phyloP scores from a whole-genome alignment of 2,329 filamentous ascomycete genomes.

The Aspergillus latus region DNA sequence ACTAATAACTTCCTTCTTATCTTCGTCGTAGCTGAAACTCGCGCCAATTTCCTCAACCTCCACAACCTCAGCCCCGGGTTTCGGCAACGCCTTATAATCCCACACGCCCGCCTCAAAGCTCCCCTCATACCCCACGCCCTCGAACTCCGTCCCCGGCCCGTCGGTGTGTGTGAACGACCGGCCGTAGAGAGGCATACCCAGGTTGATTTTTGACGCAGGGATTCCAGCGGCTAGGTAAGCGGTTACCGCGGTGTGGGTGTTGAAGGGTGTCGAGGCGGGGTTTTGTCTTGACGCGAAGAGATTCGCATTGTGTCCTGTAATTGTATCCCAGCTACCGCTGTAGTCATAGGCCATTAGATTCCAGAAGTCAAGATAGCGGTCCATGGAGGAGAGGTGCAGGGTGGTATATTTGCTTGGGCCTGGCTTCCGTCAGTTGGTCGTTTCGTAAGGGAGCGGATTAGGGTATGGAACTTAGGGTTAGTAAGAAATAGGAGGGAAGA shows the following conservation, averaged over 20 bases:
- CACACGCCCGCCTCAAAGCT: slow-evolving; percentile 83
- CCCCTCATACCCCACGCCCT: slow-evolving; percentile 68
- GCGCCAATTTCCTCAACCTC: slow-evolving; percentile 63
- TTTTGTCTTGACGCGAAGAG: slow-evolving; percentile 61
- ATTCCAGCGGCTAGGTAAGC: slow-evolving; percentile 69
- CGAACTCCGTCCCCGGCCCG: slow-evolving; percentile 68
- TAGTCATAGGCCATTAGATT: slow-evolving; percentile 82
- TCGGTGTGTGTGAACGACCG: slow-evolving; percentile 78
- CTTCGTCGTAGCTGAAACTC: slow-evolving; percentile 70
- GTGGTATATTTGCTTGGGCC: slow-evolving; percentile 48
- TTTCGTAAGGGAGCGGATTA: background rate
- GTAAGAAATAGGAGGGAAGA: background rate
- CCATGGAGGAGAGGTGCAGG: slow-evolving; percentile 47
- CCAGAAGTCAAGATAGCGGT: slow-evolving; percentile 52
- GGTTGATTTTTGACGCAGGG: slow-evolving; percentile 68
- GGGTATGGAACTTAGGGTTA: background rate
- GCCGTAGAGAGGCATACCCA: slow-evolving; percentile 92
- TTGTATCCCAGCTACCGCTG: slow-evolving; percentile 73
- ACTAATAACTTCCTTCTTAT: slow-evolving; percentile 63
- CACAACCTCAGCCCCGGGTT: slow-evolving; percentile 61
- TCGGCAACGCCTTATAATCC: slow-evolving; percentile 84
- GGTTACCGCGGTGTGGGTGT: slow-evolving; percentile 67
- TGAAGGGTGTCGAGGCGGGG: slow-evolving; percentile 73
- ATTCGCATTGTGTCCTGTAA: slow-evolving; percentile 78
- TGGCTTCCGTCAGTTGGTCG: slow-evolving; percentile 11